These are phyloP conservation scores for Artemisia annua DNA, from an alignment of 129 eudicot species.

Conservation along the genomic window DNA sequence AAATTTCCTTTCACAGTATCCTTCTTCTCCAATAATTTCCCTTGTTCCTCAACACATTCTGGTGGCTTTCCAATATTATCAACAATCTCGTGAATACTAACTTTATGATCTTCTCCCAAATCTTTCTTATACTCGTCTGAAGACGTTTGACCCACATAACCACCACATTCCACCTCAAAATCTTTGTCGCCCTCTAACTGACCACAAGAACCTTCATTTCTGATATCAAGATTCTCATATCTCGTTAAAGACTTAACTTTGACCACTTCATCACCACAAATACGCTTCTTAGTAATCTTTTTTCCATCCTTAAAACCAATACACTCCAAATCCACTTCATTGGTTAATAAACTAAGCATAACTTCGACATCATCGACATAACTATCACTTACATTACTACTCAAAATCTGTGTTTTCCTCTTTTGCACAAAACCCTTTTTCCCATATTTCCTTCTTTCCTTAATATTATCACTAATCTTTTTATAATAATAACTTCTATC, in stretches of 20 bases:
- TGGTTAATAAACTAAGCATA: constrained; percentile 70
- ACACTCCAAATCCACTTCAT: constrained; percentile 54
- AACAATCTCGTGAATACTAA: constrained; percentile 23
- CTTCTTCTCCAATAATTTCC: constrained; percentile 23
- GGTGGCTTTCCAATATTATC: constrained; percentile 28
- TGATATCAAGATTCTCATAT: constrained; percentile 27
- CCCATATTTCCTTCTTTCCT: constrained; percentile 39
- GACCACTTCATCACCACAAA: constrained; percentile 25
- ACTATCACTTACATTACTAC: constrained; percentile 42
- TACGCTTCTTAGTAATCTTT: constrained; percentile 28
- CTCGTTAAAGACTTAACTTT: constrained; percentile 19
- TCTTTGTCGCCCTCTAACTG: constrained; percentile 40
- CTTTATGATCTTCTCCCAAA: constrained; percentile 25
- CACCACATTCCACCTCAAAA: constrained; percentile 39
- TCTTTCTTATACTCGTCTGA: constrained; percentile 29
- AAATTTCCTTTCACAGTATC: constrained; percentile 30
- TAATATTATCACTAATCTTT: constrained; percentile 29
- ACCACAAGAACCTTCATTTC: constrained; percentile 24
- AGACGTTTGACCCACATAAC: constrained; percentile 30
- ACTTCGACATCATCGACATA: constrained; percentile 67
- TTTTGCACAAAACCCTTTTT: constrained; percentile 42
- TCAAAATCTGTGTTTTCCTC: constrained; percentile 22
- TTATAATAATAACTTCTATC: constrained; percentile 37
- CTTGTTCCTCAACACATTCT: constrained; percentile 32
- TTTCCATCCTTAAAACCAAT: constrained; percentile 39